These are phyloP conservation scores for Rhodotorula taiwanensis DNA, from an alignment of 768 basidiomycete genomes.

Conservation along the genomic window DNA sequence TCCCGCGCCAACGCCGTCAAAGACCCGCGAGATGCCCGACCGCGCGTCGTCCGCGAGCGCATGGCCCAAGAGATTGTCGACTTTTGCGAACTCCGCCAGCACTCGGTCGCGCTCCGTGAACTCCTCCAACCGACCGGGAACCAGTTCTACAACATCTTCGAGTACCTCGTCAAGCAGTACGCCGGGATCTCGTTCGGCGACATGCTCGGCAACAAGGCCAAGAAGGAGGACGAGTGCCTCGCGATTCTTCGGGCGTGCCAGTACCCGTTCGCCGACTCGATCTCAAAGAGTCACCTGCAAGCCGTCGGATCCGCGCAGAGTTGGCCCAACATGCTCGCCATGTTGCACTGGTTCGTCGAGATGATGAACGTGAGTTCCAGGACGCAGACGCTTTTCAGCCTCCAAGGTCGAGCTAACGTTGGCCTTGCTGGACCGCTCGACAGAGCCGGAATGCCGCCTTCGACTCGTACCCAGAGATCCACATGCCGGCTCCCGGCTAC, in stretches of 20 bases:
- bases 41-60: constrained; percentile 6
- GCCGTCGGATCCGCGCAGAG: constrained; percentile 82
- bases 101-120: constrained; percentile 50
- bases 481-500: constrained; percentile 63
- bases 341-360: constrained; percentile 86
- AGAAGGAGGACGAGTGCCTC: constrained; percentile 76
- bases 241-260: constrained; percentile 63
- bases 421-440: too few species aligned
- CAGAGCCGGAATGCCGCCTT: constrained; percentile 34
- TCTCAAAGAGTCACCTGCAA: constrained; percentile 79
- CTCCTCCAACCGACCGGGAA: constrained; percentile 73
- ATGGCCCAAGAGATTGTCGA: constrained; percentile 34
- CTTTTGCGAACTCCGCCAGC: constrained; percentile 34
- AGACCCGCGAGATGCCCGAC: constrained; percentile 19
- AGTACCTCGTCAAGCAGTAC: constrained; percentile 60
- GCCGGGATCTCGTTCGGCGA: constrained; percentile 48
- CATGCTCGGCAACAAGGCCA: constrained; percentile 41
- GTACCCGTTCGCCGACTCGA: constrained; percentile 71
- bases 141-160: constrained; percentile 78
- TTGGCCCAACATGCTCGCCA: constrained; percentile 84
- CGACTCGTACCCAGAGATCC: constrained; percentile 43
- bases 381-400: too few species aligned
- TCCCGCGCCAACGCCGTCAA: not conserved
- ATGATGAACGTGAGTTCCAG: constrained; percentile 59
- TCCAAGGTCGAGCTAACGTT: too few species aligned